Evolutionary conservation across 257 asterid genomes (phyloP).

Genomic region (Solanum pinnatisectum): DNA sequence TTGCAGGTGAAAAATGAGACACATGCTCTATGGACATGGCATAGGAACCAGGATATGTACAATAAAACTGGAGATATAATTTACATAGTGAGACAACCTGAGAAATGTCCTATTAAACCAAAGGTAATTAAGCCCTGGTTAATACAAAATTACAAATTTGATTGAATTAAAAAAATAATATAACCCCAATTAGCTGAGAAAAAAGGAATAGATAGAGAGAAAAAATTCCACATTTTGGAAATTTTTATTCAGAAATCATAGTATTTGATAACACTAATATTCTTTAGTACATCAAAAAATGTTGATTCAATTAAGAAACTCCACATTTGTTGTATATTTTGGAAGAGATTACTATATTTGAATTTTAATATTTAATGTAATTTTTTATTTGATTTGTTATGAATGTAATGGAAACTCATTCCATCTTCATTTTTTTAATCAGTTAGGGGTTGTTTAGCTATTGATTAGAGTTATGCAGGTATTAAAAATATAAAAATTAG

Average conservation of each 20-base stretch:
- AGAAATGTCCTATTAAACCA: slow-evolving; percentile 38
- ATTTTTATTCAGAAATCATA: neutral
- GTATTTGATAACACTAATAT: neutral
- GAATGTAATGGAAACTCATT: neutral
- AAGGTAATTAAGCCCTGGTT: slow-evolving; percentile 32
- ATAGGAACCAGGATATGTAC: slow-evolving; percentile 84
- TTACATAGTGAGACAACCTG: slow-evolving; percentile 75
- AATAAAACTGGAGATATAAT: slow-evolving; percentile 61
- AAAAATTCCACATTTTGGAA: neutral
- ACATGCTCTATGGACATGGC: slow-evolving; percentile 96
- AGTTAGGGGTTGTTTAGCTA: neutral
- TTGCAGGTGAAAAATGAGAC: slow-evolving; percentile 77
- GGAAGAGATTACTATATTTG: neutral
- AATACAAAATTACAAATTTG: neutral
- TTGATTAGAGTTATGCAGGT: neutral
- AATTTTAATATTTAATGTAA: neutral
- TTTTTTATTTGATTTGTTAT: neutral
- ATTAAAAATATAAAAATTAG: neutral
- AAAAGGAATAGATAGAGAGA: neutral
- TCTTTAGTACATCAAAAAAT: neutral
- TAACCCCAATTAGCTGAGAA: neutral
- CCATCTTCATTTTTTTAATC: neutral
- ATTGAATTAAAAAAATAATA: neutral
- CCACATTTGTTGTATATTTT: neutral
- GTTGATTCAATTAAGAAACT: neutral